Base-by-base conservation (phyloP, 1,284 basidiomycete genomes). In the Hemileia vastatrix region DNA sequence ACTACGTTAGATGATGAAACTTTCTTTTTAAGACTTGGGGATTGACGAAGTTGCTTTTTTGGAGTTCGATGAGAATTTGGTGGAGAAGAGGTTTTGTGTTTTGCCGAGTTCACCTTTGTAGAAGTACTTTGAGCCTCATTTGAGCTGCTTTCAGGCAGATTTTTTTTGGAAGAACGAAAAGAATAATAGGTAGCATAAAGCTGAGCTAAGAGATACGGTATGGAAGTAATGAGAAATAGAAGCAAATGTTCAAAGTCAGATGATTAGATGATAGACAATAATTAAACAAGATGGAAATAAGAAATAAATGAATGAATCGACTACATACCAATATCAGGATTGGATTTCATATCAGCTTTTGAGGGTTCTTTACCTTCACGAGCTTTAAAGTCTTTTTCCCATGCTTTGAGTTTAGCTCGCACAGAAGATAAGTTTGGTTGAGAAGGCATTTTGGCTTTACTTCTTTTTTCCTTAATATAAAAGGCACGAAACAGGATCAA, bases 261-360 rank as follows among this genome's bases (percentile, higher is more conserved):
- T 27, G 24, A 11, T 11, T 50, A n/a, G 40, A n/a, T 43, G 40
- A 43, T 43, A 43, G 40, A 8, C n/a, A 43, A n/a, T 15, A 27
- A 15, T 31, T n/a, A 53, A 15, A 6, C n/a, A 6, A 31, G 13
- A 36, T 6, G 4, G 18, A 13, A 15, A 36, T 43, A 4, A 21
- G 21, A 47, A 18, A 21, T 44, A 18, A 44, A 9, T 47, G 9
- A 32, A 57, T 23, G 1, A n/a, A 32, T 32, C 4, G 6, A 48
- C 15, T 1, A 32, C 2, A 4, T 48, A 57, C 61, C 61, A 13
- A 63, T 63, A 32, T 63, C 54, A 44, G 54, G 48, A 48, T 63
- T 63, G 27, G 36, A 27, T 57, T 63, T 63, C 32, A 63, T 63
- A 52, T 63, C 61, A 19, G 61, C 44, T 36, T 63, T 63, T 36